These are phyloP conservation scores for Leptomonas seymouri DNA, from an alignment of 208 protist genomes.

Conservation along the genomic window DNA sequence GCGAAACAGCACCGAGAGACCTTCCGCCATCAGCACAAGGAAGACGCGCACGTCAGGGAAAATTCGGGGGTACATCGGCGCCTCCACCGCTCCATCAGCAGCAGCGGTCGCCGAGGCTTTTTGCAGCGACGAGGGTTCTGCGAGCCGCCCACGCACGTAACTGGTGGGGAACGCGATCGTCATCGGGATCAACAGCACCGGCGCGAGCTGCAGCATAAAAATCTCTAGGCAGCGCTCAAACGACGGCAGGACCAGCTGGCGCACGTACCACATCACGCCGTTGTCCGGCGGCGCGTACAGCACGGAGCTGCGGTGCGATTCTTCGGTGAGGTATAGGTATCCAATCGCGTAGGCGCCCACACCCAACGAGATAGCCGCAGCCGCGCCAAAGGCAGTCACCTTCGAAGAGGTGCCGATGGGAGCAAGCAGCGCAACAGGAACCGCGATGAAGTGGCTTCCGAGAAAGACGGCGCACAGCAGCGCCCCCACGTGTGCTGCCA, in stretches of 20 bases:
- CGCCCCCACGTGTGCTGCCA: conserved; percentile 18
- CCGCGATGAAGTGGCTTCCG: conserved; percentile 55
- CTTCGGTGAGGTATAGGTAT: conserved; percentile 32
- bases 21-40: conserved; percentile 53
- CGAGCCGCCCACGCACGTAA: conserved; percentile 17
- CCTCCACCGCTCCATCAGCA: background rate
- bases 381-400: conserved; percentile 15
- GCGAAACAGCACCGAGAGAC: conserved; percentile 50
- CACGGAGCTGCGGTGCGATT: conserved; percentile 26
- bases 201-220: conserved; percentile 60
- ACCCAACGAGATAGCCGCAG: conserved; percentile 7
- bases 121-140: background rate
- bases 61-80: conserved; percentile 21
- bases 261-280: conserved; percentile 78
- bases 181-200: conserved; percentile 42
- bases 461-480: conserved; percentile 33
- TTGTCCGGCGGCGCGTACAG: conserved; percentile 77
- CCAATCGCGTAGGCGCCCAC: conserved; percentile 36
- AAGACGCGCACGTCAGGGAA: conserved; percentile 46
- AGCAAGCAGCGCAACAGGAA: conserved; percentile 58
- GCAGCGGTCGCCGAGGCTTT: background rate
- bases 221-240: conserved; percentile 59
- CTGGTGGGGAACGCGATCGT: conserved; percentile 29
- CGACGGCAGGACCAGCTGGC: conserved; percentile 59
- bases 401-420: conserved; percentile 44